Base-by-base conservation (phyloP, 345 rosid genomes). In the Adansonia digitata region DNA sequence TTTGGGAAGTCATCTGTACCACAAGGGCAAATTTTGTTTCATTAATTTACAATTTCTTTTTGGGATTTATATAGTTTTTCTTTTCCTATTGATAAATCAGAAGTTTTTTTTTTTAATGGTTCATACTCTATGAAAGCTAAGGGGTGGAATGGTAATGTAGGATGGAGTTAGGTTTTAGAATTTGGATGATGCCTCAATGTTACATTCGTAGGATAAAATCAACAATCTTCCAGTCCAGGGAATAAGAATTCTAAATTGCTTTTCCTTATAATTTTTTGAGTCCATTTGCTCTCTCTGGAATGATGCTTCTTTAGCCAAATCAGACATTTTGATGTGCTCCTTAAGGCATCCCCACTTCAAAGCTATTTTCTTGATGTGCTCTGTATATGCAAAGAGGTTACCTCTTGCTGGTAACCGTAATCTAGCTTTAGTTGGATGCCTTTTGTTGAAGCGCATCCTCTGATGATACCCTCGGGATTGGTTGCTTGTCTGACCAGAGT, bases 1-100 rank as follows among this genome's bases (percentile, higher is more conserved):
- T 94, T 6, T 91, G 94, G 72, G 97, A 92, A 88, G 94, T 91
- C 78, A 90, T 91, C 65, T 91, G 97, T 74, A 91, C 97, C 51
- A 89, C 97, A n/a, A 94, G 90, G 89, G 95, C 89, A 14, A 59
- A 8, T 59, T 59, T 15, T 59, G 34, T 9, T 62, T 62, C 24
- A 7, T 61, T 17, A 15, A 61, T 22, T 15, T 61, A 2, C 24
- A 34, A 14, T 18, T 0, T 49, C 18, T 48, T 31, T 29, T 29
- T 31, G 2, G 37, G 63, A 29, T 13, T 4, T 13, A 26, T 13
- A 14, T 13, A 59, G 31, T 15, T 13, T 1, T 29, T 14, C 2
- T 60, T 18, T 61, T 2, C 4, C 34, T 6, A 29, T 14, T 26
- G 63, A 73, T 43, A 5, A 69, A 48, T 69, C 2, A 53, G 13